Percentiles rank a stretch among this genome's conserved stretches.
Evolutionary conservation across 345 rosid species (phyloP).

Genomic region (Arabidopsis arenosa): DNA sequence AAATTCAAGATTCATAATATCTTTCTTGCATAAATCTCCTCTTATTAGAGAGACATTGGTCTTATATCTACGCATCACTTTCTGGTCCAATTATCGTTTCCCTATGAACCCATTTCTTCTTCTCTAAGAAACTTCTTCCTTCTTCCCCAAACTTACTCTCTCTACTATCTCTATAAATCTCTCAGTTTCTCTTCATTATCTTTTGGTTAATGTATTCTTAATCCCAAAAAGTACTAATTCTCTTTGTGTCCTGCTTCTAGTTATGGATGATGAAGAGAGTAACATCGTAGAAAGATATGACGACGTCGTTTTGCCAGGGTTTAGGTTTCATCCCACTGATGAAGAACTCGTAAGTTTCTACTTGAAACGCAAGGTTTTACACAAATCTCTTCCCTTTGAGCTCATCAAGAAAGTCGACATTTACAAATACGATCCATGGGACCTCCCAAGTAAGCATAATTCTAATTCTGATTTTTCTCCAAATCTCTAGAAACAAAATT

Average conservation of each 20-base stretch:
- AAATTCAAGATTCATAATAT: slow-evolving; percentile 34
- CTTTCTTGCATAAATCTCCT: slow-evolving; percentile 35
- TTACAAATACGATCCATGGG: slow-evolving; percentile 96
- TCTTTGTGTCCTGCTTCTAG: slow-evolving; percentile 30
- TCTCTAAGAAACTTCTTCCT: slow-evolving; percentile 32
- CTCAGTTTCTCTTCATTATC: slow-evolving; percentile 19
- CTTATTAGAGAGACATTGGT: slow-evolving; percentile 39
- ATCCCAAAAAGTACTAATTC: neutral
- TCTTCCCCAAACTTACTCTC: slow-evolving; percentile 2
- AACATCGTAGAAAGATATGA: slow-evolving; percentile 60
- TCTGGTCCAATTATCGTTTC: slow-evolving; percentile 46
- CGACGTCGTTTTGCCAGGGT: slow-evolving; percentile 86
- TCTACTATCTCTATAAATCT: slow-evolving; percentile 29
- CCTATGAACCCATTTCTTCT: slow-evolving; percentile 43
- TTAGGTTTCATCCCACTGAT: slow-evolving; percentile 94
- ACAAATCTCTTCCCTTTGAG: slow-evolving; percentile 67
- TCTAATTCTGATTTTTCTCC: neutral
- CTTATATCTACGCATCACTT: slow-evolving; percentile 43
- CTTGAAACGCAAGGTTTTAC: slow-evolving; percentile 68
- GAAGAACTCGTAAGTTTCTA: slow-evolving; percentile 96
- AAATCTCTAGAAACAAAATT: neutral
- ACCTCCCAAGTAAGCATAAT: slow-evolving; percentile 83
- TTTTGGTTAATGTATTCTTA: slow-evolving; percentile 6
- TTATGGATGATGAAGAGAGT: slow-evolving; percentile 51
- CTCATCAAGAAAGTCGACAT: slow-evolving; percentile 94